Base-by-base conservation (phyloP, 139 green algal species). In the Chlamydomonas eustigma region DNA sequence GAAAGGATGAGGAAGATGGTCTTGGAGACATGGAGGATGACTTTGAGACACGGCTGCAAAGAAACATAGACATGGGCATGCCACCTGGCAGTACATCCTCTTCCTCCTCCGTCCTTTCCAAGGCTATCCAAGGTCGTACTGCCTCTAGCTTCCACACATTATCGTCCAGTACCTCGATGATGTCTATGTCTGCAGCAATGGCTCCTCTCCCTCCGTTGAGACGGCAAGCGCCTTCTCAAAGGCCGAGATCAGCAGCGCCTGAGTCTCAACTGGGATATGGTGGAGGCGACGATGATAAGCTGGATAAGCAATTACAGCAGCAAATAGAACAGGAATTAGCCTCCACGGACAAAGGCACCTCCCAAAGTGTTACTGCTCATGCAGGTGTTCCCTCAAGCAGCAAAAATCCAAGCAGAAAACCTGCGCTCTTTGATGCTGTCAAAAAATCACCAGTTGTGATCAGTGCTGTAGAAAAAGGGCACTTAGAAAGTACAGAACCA, bases 11-110 rank as follows among this genome's bases (percentile, higher is more conserved):
- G 12, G 44, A 58, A 58, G 44, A 58, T 18, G 44, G 44, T 12
- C 12, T 28, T 12, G 12, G 12, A 18, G 58, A 70, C 58, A 8
- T 70, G 6, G 58, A 70, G 58, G 28, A 22, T 34, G 58, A 70
- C 24, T 70, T 70, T 70, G 58, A 70, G 58, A 28, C 58, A 37
- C 58, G 58, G 18, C 58, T 70, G 58, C 58, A 70, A 28, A 24
- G 58, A 6, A 70, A 70, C 18, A 70, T 70, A 22, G 58, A 70
- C 58, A 35, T 35, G 58, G 58, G 58, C 25, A 70, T 70, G 58
- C 58, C 58, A 35, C 58, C 44, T 12, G 44, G 44, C n/a, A n/a
- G n/a, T n/a, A n/a, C n/a, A n/a, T n/a, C n/a, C n/a, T n/a, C n/a
- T n/a, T n/a, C n/a, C n/a, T n/a, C n/a, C n/a, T n/a, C n/a, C n/a